A percentile compares a stretch with the other conserved stretches of the same genome.
These are phyloP conservation scores for Jackrogersella minutella DNA, from an alignment of 495 filamentous ascomycete species.

Conservation along the genomic window DNA sequence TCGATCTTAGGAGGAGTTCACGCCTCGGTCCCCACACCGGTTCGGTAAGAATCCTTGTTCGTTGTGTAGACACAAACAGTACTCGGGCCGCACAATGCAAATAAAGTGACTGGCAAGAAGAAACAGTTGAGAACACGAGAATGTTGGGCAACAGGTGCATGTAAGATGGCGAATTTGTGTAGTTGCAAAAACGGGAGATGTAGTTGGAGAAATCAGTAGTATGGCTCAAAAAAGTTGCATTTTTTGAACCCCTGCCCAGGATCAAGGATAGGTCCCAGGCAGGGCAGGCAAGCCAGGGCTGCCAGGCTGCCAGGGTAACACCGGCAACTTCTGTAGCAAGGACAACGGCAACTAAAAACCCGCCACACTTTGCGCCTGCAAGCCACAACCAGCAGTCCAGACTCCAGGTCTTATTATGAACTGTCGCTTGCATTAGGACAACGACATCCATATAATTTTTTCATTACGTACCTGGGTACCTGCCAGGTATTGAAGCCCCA, in stretches of 20 bases:
- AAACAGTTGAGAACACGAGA: constrained; percentile 29
- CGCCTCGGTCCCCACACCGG: constrained; percentile 16
- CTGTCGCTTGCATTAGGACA: constrained; percentile 23
- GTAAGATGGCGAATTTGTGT: constrained; percentile 26
- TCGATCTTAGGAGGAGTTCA: constrained; percentile 19
- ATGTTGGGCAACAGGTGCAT: constrained; percentile 33
- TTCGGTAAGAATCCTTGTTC: constrained; percentile 25
- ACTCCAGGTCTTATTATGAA: not conserved
- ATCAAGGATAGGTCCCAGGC: too few species aligned
- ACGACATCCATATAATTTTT: not conserved
- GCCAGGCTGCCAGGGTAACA: constrained; percentile 14
- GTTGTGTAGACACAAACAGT: not conserved
- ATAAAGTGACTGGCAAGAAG: constrained; percentile 5
- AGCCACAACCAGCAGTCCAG: constrained; percentile 24
- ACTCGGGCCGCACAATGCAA: constrained; percentile 33
- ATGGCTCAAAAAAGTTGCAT: not conserved
- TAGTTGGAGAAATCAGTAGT: constrained; percentile 34
- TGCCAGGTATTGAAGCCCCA: not conserved
- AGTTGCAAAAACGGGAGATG: constrained; percentile 19
- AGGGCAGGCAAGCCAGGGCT: not conserved
- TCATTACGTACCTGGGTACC: not conserved
- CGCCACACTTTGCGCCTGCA: constrained; percentile 33
- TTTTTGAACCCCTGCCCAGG: constrained; percentile 16
- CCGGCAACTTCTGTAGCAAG: constrained; percentile 17
- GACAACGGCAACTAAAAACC: constrained; percentile 25